These are phyloP conservation scores for Passiflora organensis DNA, from an alignment of 345 rosid genomes.

Conservation along the genomic window DNA sequence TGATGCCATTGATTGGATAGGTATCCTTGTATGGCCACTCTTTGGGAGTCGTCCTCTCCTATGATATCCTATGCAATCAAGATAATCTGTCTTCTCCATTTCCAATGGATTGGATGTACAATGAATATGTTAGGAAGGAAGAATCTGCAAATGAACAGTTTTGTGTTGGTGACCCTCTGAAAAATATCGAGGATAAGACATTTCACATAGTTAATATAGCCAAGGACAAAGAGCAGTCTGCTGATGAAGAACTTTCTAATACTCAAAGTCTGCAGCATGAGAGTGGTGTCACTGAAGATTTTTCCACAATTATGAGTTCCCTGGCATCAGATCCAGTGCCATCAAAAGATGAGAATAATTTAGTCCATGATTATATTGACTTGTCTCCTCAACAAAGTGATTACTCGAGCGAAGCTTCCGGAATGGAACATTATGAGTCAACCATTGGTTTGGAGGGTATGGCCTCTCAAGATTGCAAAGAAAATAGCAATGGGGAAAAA, in stretches of 20 bases:
- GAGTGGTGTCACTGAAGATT: constrained; percentile 24
- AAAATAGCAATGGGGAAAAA: constrained; percentile 28
- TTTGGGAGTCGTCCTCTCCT: too few relatives aligned
- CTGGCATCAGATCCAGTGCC: constrained; percentile 24
- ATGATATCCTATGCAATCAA: too few relatives aligned
- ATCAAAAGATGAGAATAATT: constrained; percentile 31
- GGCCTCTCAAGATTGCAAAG: constrained; percentile 23
- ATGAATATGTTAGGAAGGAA: constrained; percentile 35
- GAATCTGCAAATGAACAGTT: constrained; percentile 30
- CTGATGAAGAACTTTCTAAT: too few relatives aligned
- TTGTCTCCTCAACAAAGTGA: constrained; percentile 22
- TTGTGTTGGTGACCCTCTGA: constrained; percentile 21
- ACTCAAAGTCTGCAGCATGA: constrained; percentile 20
- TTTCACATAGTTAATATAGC: constrained; percentile 19
- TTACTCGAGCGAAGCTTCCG: constrained; percentile 27
- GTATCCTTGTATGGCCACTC: constrained; percentile 96
- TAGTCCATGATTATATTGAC: constrained; percentile 19
- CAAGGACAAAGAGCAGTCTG: too few relatives aligned
- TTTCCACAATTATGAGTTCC: constrained; percentile 20
- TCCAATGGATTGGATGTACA: constrained; percentile 72
- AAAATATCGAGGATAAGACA: constrained; percentile 24
- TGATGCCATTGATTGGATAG: constrained; percentile 25
- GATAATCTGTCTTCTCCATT: constrained; percentile 75
- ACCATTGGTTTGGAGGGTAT: constrained; percentile 26
- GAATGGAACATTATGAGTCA: constrained; percentile 16